These are phyloP conservation scores for Allantophomopsis lycopodina DNA, from an alignment of 2,329 filamentous ascomycete species.

Conservation along the genomic window DNA sequence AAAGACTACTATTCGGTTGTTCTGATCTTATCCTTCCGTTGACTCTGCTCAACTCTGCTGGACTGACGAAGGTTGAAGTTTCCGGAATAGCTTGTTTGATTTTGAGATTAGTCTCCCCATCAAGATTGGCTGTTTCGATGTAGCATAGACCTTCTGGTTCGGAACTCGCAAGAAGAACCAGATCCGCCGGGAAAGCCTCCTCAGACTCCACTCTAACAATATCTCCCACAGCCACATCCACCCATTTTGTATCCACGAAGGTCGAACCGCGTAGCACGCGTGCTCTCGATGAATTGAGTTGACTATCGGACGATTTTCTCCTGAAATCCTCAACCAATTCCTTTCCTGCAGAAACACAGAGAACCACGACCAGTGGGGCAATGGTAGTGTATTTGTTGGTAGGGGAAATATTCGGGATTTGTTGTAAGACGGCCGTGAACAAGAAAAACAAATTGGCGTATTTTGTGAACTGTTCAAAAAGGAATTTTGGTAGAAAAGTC, in stretches of 20 bases:
- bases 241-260: conserved; percentile 85
- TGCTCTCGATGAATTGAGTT: conserved; percentile 78
- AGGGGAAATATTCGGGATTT: conserved; percentile 88
- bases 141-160: conserved; percentile 97
- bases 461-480: conserved; percentile 97
- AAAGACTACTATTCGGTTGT: conserved; percentile 95
- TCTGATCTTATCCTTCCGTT: conserved; percentile 84
- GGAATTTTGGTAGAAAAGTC: conserved; percentile 91
- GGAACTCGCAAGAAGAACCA: conserved; percentile 85
- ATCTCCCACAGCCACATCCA: conserved; percentile 85
- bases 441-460: conserved; percentile 99
- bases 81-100: conserved; percentile 97
- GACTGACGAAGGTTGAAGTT: conserved; percentile 76
- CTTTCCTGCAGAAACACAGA: conserved; percentile 90
- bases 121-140: conserved; percentile 94
- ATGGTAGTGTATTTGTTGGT: conserved; percentile 96
- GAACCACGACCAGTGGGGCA: conserved; percentile 77
- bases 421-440: conserved; percentile 87
- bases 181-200: conserved; percentile 84
- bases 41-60: conserved; percentile 71
- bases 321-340: conserved; percentile 90
- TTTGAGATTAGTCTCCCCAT: conserved; percentile 96
- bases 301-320: conserved; percentile 72
- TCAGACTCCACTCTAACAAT: conserved; percentile 89
- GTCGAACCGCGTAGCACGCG: conserved; percentile 68